phyloP scores from a whole-genome alignment of 148 eudicot genomes.

The Cornus florida region DNA sequence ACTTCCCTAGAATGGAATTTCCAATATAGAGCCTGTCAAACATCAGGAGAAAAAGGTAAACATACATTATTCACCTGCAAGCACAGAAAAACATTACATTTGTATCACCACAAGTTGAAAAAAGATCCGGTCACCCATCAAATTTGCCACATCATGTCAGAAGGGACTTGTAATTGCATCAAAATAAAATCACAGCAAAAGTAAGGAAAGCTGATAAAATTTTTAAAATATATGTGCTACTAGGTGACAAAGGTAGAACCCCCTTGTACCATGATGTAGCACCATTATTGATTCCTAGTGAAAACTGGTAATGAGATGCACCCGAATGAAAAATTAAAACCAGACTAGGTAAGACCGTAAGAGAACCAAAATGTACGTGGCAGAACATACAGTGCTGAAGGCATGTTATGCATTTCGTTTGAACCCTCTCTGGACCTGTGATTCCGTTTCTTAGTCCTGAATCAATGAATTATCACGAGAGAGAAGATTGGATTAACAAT shows the following conservation, averaged over 20 bases:
- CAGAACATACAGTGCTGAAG: not conserved
- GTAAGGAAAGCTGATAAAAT: not conserved
- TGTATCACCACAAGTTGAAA: not conserved
- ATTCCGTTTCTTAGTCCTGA: conserved; percentile 84
- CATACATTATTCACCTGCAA: too few species aligned
- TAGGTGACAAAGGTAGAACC: not conserved
- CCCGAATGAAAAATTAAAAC: not conserved
- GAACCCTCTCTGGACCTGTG: conserved; percentile 72
- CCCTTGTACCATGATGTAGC: not conserved
- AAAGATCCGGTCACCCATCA: too few species aligned
- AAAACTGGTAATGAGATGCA: not conserved
- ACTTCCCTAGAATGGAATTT: not conserved
- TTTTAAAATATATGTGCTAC: not conserved
- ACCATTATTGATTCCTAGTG: not conserved
- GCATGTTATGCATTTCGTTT: conserved; percentile 32
- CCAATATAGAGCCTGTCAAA: not conserved
- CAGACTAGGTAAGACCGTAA: not conserved
- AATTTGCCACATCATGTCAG: too few species aligned
- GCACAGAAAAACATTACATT: not conserved
- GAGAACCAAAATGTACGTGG: not conserved
- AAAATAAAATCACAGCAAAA: too few species aligned
- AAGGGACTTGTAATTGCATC: too few species aligned
- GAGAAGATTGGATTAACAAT: conserved; percentile 1
- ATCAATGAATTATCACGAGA: conserved; percentile 18
- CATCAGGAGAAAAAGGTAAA: not conserved